Evolutionary conservation across 768 basidiomycete species (phyloP).

Genomic region (Boletus coccyginus): DNA sequence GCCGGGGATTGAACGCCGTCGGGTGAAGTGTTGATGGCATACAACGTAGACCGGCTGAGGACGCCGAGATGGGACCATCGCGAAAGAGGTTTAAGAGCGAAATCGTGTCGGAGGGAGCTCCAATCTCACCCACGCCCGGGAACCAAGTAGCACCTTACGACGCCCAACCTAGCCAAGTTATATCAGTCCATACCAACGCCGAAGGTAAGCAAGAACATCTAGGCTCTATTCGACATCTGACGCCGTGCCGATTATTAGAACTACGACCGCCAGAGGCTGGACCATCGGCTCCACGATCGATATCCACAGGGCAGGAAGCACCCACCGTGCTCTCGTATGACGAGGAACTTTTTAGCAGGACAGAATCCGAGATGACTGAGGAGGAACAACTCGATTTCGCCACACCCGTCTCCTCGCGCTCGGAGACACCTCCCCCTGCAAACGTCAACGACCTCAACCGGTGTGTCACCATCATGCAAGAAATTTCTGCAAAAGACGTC

Average conservation of each 20-base stretch:
- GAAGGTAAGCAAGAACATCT: neutral
- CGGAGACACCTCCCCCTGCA: conserved; percentile 18
- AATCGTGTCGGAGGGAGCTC: neutral
- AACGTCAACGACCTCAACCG: conserved; percentile 18
- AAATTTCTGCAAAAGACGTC: conserved; percentile 20
- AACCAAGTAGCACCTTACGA: neutral
- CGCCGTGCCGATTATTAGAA: neutral
- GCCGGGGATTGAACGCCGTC: neutral
- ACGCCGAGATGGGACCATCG: conserved; percentile 8
- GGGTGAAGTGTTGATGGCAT: neutral
- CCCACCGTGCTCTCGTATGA: neutral
- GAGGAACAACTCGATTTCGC: conserved; percentile 16
- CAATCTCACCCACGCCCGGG: neutral
- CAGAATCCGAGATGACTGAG: conserved; percentile 25
- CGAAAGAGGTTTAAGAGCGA: conserved; percentile 15
- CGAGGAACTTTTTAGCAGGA: conserved; percentile 14
- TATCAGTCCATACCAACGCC: too few species aligned
- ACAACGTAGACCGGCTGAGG: conserved; percentile 3
- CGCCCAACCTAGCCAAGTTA: neutral
- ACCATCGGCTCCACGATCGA: neutral
- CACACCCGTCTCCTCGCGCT: conserved; percentile 24
- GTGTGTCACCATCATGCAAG: conserved; percentile 26
- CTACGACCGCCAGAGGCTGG: neutral
- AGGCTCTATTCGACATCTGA: neutral
- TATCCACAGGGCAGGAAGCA: neutral